phyloP scores from a whole-genome alignment of 306 rosid genomes.

The Arachis hypogaea region DNA sequence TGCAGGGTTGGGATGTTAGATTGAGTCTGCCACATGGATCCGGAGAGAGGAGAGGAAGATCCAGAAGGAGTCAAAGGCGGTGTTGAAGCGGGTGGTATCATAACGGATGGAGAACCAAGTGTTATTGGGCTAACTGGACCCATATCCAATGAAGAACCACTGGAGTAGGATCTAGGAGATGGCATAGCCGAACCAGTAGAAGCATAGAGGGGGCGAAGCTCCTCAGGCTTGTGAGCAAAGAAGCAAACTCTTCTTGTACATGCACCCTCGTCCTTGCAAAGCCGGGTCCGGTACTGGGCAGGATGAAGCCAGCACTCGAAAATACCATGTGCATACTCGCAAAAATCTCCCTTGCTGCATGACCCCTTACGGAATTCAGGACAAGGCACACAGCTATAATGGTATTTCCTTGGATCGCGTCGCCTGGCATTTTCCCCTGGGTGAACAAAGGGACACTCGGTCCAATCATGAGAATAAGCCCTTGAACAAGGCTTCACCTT shows the following conservation, averaged over 20 bases:
- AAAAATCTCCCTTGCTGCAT: slow-evolving; percentile 73
- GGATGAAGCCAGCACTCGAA: slow-evolving; percentile 98
- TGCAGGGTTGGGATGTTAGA: slow-evolving; percentile 66
- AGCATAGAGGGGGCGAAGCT: slow-evolving; percentile 88
- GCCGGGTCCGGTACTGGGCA: slow-evolving; percentile 90
- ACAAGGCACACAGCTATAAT: slow-evolving; percentile 89
- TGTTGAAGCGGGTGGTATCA: slow-evolving; percentile 55
- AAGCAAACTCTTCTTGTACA: slow-evolving; percentile 84
- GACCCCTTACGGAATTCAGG: slow-evolving; percentile 84
- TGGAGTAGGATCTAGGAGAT: slow-evolving; percentile 68
- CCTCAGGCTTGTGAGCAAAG: slow-evolving; percentile 84
- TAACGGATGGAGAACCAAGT: slow-evolving; percentile 62
- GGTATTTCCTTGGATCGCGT: slow-evolving; percentile 80
- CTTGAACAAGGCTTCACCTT: slow-evolving; percentile 93
- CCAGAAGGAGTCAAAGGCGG: slow-evolving; percentile 73
- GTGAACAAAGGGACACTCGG: slow-evolving; percentile 93
- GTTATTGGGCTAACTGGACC: slow-evolving; percentile 56
- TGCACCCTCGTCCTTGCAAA: slow-evolving; percentile 82
- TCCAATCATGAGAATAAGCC: slow-evolving; percentile 97
- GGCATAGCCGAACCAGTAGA: slow-evolving; percentile 89
- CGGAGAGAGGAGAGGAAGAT: slow-evolving; percentile 62
- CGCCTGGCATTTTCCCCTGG: slow-evolving; percentile 94
- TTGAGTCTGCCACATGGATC: slow-evolving; percentile 66
- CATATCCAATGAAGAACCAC: slow-evolving; percentile 55
- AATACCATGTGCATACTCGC: slow-evolving; percentile 93